These are phyloP conservation scores for Scenedesmus sp. DNA, from an alignment of 163 green algal species.

Conservation along the genomic window DNA sequence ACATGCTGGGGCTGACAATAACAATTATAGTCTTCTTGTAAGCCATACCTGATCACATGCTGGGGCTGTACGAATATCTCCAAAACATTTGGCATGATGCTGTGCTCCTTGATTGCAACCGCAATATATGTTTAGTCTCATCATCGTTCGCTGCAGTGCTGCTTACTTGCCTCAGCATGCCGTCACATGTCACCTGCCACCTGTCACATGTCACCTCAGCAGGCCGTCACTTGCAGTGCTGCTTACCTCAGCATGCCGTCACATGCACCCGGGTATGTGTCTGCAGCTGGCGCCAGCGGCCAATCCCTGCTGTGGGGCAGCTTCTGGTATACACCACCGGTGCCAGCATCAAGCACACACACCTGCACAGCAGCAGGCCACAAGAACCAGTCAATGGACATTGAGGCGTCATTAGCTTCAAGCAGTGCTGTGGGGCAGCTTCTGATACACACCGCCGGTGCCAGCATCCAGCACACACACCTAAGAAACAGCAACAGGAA, in stretches of 20 bases:
- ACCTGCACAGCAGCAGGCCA: slow-evolving; percentile 7
- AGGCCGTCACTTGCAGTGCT: background rate
- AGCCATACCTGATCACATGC: too few species aligned
- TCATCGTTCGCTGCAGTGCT: too few species aligned
- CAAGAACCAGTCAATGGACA: background rate
- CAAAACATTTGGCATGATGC: too few species aligned
- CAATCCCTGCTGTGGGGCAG: background rate
- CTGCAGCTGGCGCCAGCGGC: slow-evolving; percentile 28
- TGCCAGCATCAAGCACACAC: slow-evolving; percentile 24
- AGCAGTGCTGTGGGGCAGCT: background rate
- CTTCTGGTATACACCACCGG: slow-evolving; percentile 3
- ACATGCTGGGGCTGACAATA: background rate
- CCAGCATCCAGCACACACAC: background rate
- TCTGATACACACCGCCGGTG: too few species aligned
- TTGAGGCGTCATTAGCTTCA: background rate
- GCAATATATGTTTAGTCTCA: too few species aligned
- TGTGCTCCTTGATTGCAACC: too few species aligned
- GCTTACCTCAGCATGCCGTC: slow-evolving; percentile 39
- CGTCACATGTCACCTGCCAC: too few species aligned
- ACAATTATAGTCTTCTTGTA: too few species aligned
- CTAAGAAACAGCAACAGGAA: background rate
- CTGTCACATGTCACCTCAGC: background rate
- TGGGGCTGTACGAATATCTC: too few species aligned
- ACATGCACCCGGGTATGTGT: background rate
- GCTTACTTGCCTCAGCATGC: too few species aligned